Evolutionary conservation across 352 stramenopile genomes (phyloP), one percentile per base, ranked within the genome.

Genomic region (Phytophthora chlamydospora): DNA sequence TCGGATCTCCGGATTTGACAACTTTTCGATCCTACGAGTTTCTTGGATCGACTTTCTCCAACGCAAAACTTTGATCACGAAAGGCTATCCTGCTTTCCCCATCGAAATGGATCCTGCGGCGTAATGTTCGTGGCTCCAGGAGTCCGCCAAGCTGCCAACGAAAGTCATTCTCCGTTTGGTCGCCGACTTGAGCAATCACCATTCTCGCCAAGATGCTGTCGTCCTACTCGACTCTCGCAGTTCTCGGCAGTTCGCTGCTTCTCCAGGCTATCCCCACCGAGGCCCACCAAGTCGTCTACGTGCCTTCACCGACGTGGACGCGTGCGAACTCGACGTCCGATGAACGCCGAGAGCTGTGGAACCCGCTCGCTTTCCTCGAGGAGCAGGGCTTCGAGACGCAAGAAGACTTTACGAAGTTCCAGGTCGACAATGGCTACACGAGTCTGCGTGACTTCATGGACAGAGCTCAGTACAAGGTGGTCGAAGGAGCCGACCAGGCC

Each of bases 361-460:
- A 77, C 14, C 76, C 74, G 27, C 49, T 80, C 45, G 56, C 69
- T 7, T 80, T 82, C 68, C 75, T 84, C 2, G 77, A 84, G 47
- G 69, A 74, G 24, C 61, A 84, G 27, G 72, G 66, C 9, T 76
- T 72, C 50, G 62, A 72, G 34, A 83, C 71, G 32, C 67, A 66
- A 13, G 57, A 66, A 6, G 76, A 87, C 58, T 79, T 84, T 40
- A 76, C 69, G 24, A 55, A 50, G 29, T 86, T 56, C 36, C 61
- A 74, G 11, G 58, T 70, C 41, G 58, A 62, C 39, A 83, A 80
- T 24, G 61, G 58, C 24, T 78, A 73, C 71, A 68, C 72, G 42
- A 83, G 63, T 29, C 71, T 83, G 0, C 70, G 68, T 3, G 67
- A 67, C 41, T 83, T 83, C 54, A 73, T 83, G 74, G 74, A 83